Base-by-base conservation (phyloP, 140 eudicot genomes). In the Ambrosia hybrid region DNA sequence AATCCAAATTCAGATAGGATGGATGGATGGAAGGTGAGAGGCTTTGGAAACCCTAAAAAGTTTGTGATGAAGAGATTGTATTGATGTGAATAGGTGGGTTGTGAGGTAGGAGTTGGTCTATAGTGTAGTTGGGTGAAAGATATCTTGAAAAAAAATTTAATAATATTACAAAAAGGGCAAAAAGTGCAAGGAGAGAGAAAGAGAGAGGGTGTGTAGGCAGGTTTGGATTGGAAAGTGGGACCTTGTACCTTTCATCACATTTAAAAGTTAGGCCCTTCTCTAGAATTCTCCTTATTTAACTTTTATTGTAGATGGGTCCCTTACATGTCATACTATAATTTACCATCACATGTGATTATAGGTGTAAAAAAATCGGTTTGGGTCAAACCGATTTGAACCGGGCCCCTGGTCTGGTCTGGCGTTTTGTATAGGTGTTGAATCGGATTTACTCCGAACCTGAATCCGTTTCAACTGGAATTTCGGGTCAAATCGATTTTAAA, bases 31-130 rank as follows among this genome's bases (percentile, higher is more conserved):
- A 48, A 57, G 74, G 60, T 58, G 49, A 55, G 21, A 74, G 73
- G 61, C 41, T 61, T 49, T 48, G 56, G 59, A 61, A 76, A 76
- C 62, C 76, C 61, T 36, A 61, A 51, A 69, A 48, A 26, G 41
- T 58, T 41, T 41, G 46, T 41, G 53, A n/a, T 17, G 4, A 17
- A n/a, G 70, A 48, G 59, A 16, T 33, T 48, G 13, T 55, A 37
- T 59, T 76, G 57, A 60, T 76, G 76, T 59, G 69, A 51, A 70
- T 48, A 71, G 72, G 60, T 71, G 59, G 46, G 12, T 21, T 77
- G 67, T 77, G 81, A 77, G 81, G 81, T 77, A 51, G 81, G 81
- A 62, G 81, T 70, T 77, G 81, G 76, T 61, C 58, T 72, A 21
- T 21, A 55, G 17, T 75, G 74, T 16, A 67, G 74, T 57, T 62